Conservation (phyloP, 129 eudicot species). For the Solidago caesia region DNA sequence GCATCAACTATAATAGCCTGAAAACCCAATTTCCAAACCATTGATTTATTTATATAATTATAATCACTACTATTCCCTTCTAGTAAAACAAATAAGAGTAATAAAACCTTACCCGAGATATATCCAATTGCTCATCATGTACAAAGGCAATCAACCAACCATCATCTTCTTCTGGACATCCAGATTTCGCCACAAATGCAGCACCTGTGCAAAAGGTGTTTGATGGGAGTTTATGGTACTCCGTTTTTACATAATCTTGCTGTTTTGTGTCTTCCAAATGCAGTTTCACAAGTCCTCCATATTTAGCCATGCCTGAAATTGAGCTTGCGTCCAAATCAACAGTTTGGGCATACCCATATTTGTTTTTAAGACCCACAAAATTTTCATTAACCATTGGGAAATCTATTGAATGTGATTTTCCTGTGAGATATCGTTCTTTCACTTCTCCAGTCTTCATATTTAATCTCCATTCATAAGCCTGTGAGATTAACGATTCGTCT, state of each 20-base stretch:
- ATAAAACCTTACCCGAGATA: conserved; percentile 32
- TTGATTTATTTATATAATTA: neutral
- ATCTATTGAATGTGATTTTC: conserved; percentile 55
- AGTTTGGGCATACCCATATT: conserved; percentile 54
- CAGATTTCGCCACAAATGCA: conserved; percentile 43
- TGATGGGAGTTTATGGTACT: conserved; percentile 44
- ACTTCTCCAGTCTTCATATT: conserved; percentile 61
- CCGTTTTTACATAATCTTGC: conserved; percentile 36
- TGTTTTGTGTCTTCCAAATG: conserved; percentile 40
- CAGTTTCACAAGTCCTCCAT: conserved; percentile 64
- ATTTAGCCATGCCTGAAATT: conserved; percentile 57
- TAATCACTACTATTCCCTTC: neutral
- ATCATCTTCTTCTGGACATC: conserved; percentile 49
- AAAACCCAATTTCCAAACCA: conserved; percentile 5
- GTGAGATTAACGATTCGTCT: conserved; percentile 45
- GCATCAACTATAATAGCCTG: conserved; percentile 48
- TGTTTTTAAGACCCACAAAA: conserved; percentile 41
- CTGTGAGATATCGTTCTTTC: conserved; percentile 50
- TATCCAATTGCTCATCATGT: conserved; percentile 39
- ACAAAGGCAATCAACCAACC: conserved; percentile 56
- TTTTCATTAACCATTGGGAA: conserved; percentile 66
- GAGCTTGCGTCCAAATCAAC: conserved; percentile 59
- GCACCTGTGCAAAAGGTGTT: conserved; percentile 56
- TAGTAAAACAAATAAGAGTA: neutral
- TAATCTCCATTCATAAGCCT: conserved; percentile 58